A percentile compares a stretch with the other conserved stretches of the same genome.
phyloP scores from a whole-genome alignment of 352 stramenopile genomes.

The Aphanomyces cochlioides region DNA sequence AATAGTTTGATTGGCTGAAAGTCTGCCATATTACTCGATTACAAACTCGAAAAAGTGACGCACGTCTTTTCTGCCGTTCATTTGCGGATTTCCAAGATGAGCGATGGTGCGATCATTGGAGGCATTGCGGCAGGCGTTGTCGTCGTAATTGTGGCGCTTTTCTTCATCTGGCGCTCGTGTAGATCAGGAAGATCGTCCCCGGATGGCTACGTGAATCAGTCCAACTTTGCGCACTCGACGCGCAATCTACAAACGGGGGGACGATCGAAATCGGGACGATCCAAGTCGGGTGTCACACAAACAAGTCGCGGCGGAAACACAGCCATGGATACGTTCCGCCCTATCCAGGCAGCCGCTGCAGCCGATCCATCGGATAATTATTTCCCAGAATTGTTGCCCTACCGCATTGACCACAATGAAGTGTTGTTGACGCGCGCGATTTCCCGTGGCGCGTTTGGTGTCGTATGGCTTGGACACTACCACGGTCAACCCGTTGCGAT shows the following conservation, averaged over 20 bases:
- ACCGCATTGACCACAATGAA: constrained; percentile 78
- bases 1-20: constrained; percentile 19
- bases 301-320: not conserved
- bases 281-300: not conserved
- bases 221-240: constrained; percentile 2
- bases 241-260: not conserved
- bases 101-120: constrained; percentile 22
- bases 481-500: constrained; percentile 79
- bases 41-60: constrained; percentile 2
- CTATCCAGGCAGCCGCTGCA: not conserved
- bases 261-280: not conserved
- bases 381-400: constrained; percentile 68
- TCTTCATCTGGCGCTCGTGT: constrained; percentile 26
- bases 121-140: constrained; percentile 19
- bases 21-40: not conserved
- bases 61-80: not conserved
- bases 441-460: constrained; percentile 73
- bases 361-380: constrained; percentile 45
- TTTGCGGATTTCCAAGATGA: constrained; percentile 27
- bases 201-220: constrained; percentile 26
- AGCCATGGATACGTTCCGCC: constrained; percentile 6
- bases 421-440: constrained; percentile 79
- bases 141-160: constrained; percentile 9
- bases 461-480: constrained; percentile 85
- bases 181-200: not conserved